Base-by-base conservation (phyloP, 2,329 filamentous ascomycete species). In the Cladosporium oxysporum region DNA sequence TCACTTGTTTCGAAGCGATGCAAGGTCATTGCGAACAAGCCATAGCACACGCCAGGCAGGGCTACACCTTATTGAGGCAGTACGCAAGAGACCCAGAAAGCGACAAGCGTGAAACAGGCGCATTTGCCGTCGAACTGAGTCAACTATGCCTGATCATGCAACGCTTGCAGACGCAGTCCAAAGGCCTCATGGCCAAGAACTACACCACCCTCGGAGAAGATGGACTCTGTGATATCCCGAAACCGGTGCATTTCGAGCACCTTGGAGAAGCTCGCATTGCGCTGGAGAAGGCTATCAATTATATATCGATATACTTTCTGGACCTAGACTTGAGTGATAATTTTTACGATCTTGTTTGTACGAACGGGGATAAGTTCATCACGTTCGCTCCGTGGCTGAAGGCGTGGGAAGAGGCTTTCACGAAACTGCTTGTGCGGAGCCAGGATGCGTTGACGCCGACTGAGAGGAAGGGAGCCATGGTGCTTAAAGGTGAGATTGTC, bases 11-110 rank as follows among this genome's bases (percentile, higher is more conserved):
- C 53, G 70, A 73, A 58, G 70, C 68, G 3, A 60, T 73, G 61
- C 70, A 72, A 37, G 69, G 71, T 8, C 67, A 73, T 47, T 72
- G 69, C 37, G 69, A 73, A 53, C 71, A 73, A 53, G 71, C 71
- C 6, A 72, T 73, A 35, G 65, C 66, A 1, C 71, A 73, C 47
- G 69, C 70, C 4, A 68, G 67, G 7, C 71, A 71, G 52, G 70
- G 70, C n/a, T 72, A 70, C 29, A 67, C 44, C 41, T 57, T 73
- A 12, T 61, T 70, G 18, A 68, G 71, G 35, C 70, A 71, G 44
- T 68, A 71, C 52, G 66, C 68, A 1, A 62, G 66, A 31, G 68
- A 69, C 26, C 66, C 66, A 1, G 66, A 69, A n/a, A 65, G 68
- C 58, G 64, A 67, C 41, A 59, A 57, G 21, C 66, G 62, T 65